Conservation (phyloP, 176 grass and related monocot genomes). For the Bolboschoenus planiculmis region DNA sequence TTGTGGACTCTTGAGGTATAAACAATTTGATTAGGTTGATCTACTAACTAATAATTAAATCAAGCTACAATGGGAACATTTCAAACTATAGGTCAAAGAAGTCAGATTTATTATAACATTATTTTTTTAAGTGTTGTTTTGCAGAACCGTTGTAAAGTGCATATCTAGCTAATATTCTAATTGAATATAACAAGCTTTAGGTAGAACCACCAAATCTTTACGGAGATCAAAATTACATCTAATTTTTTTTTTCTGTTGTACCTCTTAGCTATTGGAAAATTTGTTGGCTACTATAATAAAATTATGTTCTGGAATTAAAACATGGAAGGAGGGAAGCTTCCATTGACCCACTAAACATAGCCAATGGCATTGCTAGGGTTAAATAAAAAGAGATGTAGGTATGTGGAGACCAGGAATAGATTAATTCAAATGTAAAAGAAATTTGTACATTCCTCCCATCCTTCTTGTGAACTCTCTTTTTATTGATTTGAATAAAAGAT, state of each 20-base stretch:
- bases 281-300: background rate
- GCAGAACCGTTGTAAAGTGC: background rate
- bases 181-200: background rate
- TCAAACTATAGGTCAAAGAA: constrained; percentile 13
- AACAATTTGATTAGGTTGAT: constrained; percentile 1
- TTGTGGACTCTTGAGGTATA: background rate
- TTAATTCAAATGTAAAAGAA: no score
- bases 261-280: background rate
- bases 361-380: background rate
- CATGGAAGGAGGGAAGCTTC: background rate
- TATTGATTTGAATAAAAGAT: no score
- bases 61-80: background rate
- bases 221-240: background rate
- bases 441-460: no score
- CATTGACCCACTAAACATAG: background rate
- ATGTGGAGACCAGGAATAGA: no score
- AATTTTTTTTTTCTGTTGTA: background rate
- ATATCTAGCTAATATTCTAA: background rate
- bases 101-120: background rate
- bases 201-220: background rate
- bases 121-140: background rate
- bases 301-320: background rate
- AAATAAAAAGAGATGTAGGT: no score
- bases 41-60: constrained; percentile 11
- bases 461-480: no score